A percentile compares a stretch with the other conserved stretches of the same genome.
These are phyloP conservation scores for Aspergillus udagawae DNA, from an alignment of 2,329 filamentous ascomycete genomes.

Conservation along the genomic window DNA sequence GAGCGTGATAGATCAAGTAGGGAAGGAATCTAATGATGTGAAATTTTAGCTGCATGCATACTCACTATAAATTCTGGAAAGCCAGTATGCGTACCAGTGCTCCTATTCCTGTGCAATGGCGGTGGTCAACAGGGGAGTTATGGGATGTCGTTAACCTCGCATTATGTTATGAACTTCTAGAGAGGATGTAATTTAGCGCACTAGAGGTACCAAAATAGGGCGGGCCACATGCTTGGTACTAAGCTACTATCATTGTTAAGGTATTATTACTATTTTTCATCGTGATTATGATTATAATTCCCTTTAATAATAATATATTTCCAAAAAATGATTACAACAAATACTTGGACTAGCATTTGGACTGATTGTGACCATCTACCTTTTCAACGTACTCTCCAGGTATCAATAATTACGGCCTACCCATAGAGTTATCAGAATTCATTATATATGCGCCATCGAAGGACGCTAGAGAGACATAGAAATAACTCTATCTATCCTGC, in stretches of 20 bases:
- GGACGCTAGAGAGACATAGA: too few relatives aligned
- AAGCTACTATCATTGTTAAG: too few relatives aligned
- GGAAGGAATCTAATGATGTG: neutral
- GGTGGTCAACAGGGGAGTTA: neutral
- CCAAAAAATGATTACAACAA: neutral
- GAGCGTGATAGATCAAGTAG: neutral
- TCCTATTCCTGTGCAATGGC: too few relatives aligned
- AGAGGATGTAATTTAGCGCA: too few relatives aligned
- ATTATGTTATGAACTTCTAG: too few relatives aligned
- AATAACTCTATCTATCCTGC: too few relatives aligned
- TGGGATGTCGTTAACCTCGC: neutral
- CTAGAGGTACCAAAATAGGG: too few relatives aligned
- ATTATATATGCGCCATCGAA: too few relatives aligned
- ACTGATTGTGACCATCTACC: neutral
- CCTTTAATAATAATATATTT: neutral
- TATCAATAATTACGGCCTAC: too few relatives aligned
- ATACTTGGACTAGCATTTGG: neutral
- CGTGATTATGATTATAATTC: neutral
- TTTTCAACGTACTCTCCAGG: too few relatives aligned
- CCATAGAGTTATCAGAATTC: too few relatives aligned
- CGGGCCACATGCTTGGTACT: too few relatives aligned
- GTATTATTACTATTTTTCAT: neutral
- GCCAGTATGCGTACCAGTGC: neutral
- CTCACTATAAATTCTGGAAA: neutral
- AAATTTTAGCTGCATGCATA: neutral